A percentile compares a stretch with the other conserved stretches of the same genome.
Conservation (phyloP, 441 rosid species). For the Euphorbia celastroides region DNA sequence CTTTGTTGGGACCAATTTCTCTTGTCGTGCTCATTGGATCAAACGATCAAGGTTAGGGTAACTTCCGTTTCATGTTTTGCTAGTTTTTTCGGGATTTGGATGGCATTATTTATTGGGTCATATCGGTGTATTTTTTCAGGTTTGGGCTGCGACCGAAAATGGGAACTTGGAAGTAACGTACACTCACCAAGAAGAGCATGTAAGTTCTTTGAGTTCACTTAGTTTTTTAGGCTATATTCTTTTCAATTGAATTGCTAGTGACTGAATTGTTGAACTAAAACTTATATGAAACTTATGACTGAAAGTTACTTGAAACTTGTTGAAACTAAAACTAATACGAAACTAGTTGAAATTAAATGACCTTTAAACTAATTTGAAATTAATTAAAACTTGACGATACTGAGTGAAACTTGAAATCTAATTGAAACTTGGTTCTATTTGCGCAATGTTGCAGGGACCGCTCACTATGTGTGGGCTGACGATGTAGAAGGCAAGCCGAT, state of each 20-base stretch:
- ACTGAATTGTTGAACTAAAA: too few species aligned
- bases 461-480: constrained; percentile 73
- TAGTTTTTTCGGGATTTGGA: neutral
- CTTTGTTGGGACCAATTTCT: constrained; percentile 99
- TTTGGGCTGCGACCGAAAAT: constrained; percentile 90
- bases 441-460: constrained; percentile 54
- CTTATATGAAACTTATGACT: too few species aligned
- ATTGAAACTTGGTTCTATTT: constrained; percentile 2
- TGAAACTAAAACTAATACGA: too few species aligned
- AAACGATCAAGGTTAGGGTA: constrained; percentile 70
- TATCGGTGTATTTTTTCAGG: constrained; percentile 38
- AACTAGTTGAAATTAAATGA: too few species aligned
- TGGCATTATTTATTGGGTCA: neutral
- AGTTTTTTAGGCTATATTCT: neutral
- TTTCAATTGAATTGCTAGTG: too few species aligned
- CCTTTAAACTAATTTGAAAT: too few species aligned
- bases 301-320: too few species aligned
- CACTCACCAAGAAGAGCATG: constrained; percentile 89
- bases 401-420: too few species aligned
- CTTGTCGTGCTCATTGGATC: constrained; percentile 90
- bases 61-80: neutral
- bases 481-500: constrained; percentile 89
- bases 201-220: constrained; percentile 30
- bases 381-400: too few species aligned
- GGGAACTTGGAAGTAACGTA: constrained; percentile 91